Evolutionary conservation across 2,329 filamentous ascomycete species (phyloP).

Genomic region (Beauveria sp.): DNA sequence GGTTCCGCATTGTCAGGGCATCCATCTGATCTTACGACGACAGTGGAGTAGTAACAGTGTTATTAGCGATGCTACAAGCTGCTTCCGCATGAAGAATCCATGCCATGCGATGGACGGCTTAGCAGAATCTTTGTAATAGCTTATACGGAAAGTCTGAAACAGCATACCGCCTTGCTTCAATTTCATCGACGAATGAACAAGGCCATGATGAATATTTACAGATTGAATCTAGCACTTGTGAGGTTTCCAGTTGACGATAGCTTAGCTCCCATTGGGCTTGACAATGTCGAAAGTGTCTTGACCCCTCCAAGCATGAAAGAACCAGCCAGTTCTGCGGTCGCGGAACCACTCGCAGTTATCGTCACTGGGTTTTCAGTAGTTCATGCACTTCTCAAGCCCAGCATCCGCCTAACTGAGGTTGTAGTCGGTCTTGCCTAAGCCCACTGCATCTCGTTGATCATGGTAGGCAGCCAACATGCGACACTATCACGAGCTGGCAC

Average conservation of each 20-base stretch:
- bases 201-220: background rate
- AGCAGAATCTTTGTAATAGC: too few species aligned
- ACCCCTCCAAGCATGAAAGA: constrained; percentile 16
- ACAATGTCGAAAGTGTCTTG: constrained; percentile 16
- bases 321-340: constrained; percentile 14
- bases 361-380: constrained; percentile 16
- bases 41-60: too few species aligned
- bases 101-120: too few species aligned
- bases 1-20: too few species aligned
- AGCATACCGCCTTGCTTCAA: background rate
- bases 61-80: too few species aligned
- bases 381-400: constrained; percentile 13
- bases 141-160: too few species aligned
- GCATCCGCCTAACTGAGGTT: constrained; percentile 14
- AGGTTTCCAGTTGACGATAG: constrained; percentile 15
- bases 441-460: constrained; percentile 16
- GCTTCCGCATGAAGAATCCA: too few species aligned
- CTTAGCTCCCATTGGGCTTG: constrained; percentile 14
- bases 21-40: too few species aligned
- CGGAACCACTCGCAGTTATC: constrained; percentile 16
- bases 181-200: background rate
- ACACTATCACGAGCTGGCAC: background rate
- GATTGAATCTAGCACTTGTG: constrained; percentile 11
- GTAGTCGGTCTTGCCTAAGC: constrained; percentile 15
- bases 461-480: constrained; percentile 14